Conservation (phyloP, 192 early-diverging fungal species). For the Spizellomyces sp. region DNA sequence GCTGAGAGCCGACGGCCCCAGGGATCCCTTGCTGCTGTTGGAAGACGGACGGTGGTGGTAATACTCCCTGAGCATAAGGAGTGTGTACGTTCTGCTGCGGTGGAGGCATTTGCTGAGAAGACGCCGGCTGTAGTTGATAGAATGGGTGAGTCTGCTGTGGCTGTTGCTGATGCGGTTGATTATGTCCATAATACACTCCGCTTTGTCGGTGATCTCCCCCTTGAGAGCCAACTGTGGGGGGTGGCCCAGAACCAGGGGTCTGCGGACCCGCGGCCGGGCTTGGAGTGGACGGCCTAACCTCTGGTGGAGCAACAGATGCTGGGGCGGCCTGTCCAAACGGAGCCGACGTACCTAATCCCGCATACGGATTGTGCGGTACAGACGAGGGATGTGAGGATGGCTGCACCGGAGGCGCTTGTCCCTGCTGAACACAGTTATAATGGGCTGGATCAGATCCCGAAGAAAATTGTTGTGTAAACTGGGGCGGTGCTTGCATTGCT, state of each 20-base stretch:
- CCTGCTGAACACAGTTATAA: neutral
- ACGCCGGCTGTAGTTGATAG: constrained; percentile 27
- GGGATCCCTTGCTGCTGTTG: neutral
- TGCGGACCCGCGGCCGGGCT: too few relatives aligned
- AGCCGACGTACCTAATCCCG: constrained; percentile 5
- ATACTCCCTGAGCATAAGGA: too few relatives aligned
- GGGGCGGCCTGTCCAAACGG: neutral
- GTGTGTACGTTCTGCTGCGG: neutral
- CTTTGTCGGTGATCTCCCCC: neutral
- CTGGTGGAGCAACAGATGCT: too few relatives aligned
- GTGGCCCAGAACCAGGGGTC: neutral
- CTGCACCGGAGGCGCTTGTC: neutral
- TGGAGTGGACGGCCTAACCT: too few relatives aligned
- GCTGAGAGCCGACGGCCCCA: neutral
- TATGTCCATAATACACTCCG: neutral
- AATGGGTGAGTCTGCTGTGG: constrained; percentile 2
- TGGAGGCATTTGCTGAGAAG: constrained; percentile 9
- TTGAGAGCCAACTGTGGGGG: neutral
- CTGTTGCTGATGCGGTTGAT: constrained; percentile 2
- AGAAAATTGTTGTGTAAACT: neutral
- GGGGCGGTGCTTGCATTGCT: neutral
- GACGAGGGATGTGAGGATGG: neutral
- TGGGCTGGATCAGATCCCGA: neutral
- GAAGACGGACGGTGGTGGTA: neutral
- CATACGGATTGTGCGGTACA: constrained; percentile 1